Evolutionary conservation across 106 monocot species (phyloP), one percentile per base, ranked within the genome.

Genomic region (Agapanthus africanus): DNA sequence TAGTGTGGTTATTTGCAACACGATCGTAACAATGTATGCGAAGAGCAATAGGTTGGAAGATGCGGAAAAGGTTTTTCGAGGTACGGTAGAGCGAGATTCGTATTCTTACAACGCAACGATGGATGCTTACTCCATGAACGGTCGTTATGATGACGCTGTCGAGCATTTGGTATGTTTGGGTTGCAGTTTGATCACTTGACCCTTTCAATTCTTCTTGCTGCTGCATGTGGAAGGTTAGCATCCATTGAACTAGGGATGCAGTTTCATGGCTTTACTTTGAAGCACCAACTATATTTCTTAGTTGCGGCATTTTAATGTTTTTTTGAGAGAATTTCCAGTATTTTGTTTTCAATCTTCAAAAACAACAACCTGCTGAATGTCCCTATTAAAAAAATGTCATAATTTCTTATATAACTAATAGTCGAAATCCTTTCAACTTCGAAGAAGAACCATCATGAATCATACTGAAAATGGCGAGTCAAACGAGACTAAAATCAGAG

Each of bases 41-140:
- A 80, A 67, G 59, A 60, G 11, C 26, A 37, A 40, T 10, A 70
- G 66, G 60, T 6, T 80, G 71, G 39, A n/a, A 8, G 75, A 75
- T 71, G 75, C 80, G 8, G 71, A 75, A 49, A 76, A 51, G 60
- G 19, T 80, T 8, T 80, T 80, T 33, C 34, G 32, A 27, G 23
- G 32, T 30, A 75, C 76, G 75, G 8, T 10, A 5, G 27, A 37
- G 27, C 61, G 40, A 60, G 75, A 80, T 40, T 61, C 71, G 7
- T 67, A 49, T 39, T 37, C 75, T 66, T 80, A 71, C 75, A 80
- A 80, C 59, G 65, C 75, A 13, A 76, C 76, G 80, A 76, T 80
- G 46, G 75, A 76, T 61, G 80, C 75, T 21, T 80, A 71, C 34
- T 80, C 75, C 22, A 38, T 31, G 11, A 76, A 57, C 67, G 80